A percentile compares a stretch with the other conserved stretches of the same genome.
Evolutionary conservation across 495 filamentous ascomycete genomes (phyloP).

Genomic region (Aspergillus saccharolyticus): DNA sequence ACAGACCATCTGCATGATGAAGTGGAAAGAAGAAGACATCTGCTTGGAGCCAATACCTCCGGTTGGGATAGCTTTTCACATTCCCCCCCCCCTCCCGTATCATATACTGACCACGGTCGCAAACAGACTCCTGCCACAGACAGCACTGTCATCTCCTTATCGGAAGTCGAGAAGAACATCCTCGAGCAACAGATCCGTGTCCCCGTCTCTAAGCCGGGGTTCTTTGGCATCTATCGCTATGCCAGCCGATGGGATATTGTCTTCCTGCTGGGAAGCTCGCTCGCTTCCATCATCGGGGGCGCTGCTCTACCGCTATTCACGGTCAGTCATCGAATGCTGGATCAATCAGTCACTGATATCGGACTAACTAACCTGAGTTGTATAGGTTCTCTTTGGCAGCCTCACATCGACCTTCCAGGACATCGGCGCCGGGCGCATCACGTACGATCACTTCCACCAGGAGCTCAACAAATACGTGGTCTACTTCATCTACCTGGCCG

Average conservation of each 20-base stretch:
- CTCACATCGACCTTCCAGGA: constrained; percentile 68
- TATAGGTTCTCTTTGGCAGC: constrained; percentile 63
- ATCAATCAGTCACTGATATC: no score
- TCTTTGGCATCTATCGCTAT: constrained; percentile 71
- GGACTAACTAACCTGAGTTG: no score
- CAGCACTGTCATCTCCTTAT: constrained; percentile 10
- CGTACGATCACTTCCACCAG: constrained; percentile 51
- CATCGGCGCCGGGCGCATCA: constrained; percentile 47
- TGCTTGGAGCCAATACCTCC: constrained; percentile 4
- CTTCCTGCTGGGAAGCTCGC: constrained; percentile 57
- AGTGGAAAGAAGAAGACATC: constrained; percentile 3
- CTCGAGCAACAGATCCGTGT: constrained; percentile 66
- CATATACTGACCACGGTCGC: background rate
- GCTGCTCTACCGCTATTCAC: constrained; percentile 86
- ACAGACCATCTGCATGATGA: constrained; percentile 2
- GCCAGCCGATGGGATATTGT: constrained; percentile 66
- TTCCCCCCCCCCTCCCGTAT: no score
- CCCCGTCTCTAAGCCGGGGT: constrained; percentile 58
- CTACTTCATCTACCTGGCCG: constrained; percentile 85
- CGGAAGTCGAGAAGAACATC: constrained; percentile 52
- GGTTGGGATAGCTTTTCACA: background rate
- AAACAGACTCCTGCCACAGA: constrained; percentile 1
- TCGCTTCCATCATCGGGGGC: constrained; percentile 71
- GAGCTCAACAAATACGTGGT: constrained; percentile 62
- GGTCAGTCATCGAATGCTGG: constrained; percentile 31